Evolutionary conservation across 2,329 filamentous ascomycete genomes (phyloP).

Genomic region (Trichoderma asperellum): DNA sequence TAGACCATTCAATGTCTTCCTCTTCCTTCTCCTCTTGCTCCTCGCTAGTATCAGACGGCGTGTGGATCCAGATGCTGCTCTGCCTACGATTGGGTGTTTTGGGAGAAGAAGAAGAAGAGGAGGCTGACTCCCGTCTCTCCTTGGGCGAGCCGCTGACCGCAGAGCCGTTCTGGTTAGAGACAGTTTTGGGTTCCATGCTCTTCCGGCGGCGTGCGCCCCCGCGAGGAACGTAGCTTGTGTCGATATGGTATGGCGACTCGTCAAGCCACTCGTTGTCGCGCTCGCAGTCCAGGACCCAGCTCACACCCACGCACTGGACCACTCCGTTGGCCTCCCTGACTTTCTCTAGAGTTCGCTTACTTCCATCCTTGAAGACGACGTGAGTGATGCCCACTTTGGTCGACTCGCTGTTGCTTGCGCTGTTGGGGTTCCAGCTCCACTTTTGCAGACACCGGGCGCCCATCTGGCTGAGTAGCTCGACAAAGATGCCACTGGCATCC

Average conservation of each 20-base stretch:
- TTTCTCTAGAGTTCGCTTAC: constrained; percentile 78
- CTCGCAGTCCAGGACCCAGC: constrained; percentile 86
- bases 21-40: constrained; percentile 46
- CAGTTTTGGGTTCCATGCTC: constrained; percentile 76
- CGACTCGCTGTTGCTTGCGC: constrained; percentile 41
- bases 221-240: constrained; percentile 68
- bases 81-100: constrained; percentile 58
- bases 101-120: constrained; percentile 42
- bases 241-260: constrained; percentile 70
- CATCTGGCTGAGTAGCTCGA: constrained; percentile 78
- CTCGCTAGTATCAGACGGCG: constrained; percentile 52
- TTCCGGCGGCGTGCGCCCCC: constrained; percentile 74
- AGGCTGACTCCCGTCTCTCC: constrained; percentile 33
- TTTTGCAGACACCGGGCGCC: constrained; percentile 77
- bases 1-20: constrained; percentile 48
- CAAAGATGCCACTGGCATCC: constrained; percentile 79
- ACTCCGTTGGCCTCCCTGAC: constrained; percentile 71
- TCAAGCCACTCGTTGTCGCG: constrained; percentile 77
- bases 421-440: constrained; percentile 72
- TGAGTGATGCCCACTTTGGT: constrained; percentile 78
- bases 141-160: constrained; percentile 53
- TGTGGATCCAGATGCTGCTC: constrained; percentile 59
- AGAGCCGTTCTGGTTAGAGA: constrained; percentile 70
- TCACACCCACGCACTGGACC: constrained; percentile 84
- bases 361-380: constrained; percentile 87